Percentiles rank a stretch among this genome's conserved stretches.
Conservation (phyloP, 768 basidiomycete species). For the Pleurotus pulmonarius region DNA sequence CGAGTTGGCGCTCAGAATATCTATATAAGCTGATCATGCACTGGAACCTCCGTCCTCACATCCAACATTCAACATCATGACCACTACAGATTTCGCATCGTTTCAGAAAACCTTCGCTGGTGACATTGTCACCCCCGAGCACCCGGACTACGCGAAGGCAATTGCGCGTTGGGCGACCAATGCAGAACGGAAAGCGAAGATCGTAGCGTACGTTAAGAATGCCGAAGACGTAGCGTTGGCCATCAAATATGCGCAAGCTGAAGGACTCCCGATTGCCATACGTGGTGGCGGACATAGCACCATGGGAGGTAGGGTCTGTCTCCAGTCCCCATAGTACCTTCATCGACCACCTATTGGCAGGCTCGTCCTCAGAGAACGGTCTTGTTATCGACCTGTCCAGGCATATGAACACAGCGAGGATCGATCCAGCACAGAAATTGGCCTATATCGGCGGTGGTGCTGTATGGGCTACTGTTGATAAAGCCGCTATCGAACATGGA, state of each 20-base stretch:
- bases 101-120: constrained; percentile 9
- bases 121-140: constrained; percentile 19
- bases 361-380: constrained; percentile 34
- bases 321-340: background rate
- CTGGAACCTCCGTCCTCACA: no score
- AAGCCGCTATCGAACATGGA: constrained; percentile 30
- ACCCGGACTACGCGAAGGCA: constrained; percentile 25
- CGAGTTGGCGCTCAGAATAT: no score
- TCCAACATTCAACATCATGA: background rate
- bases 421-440: constrained; percentile 27
- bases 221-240: constrained; percentile 25
- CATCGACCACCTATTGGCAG: background rate
- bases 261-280: constrained; percentile 27
- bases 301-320: constrained; percentile 15
- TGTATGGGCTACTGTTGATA: constrained; percentile 34
- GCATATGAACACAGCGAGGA: constrained; percentile 22
- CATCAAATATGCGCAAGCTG: constrained; percentile 21
- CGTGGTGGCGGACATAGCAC: constrained; percentile 35
- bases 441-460: constrained; percentile 36
- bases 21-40: no score
- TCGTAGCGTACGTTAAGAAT: constrained; percentile 31
- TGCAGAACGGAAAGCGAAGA: constrained; percentile 23
- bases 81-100: background rate
- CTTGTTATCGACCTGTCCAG: constrained; percentile 36
- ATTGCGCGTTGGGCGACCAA: constrained; percentile 34